These are phyloP conservation scores for Myriosclerotinia curreyana DNA, from an alignment of 2,329 filamentous ascomycete genomes.

Conservation along the genomic window DNA sequence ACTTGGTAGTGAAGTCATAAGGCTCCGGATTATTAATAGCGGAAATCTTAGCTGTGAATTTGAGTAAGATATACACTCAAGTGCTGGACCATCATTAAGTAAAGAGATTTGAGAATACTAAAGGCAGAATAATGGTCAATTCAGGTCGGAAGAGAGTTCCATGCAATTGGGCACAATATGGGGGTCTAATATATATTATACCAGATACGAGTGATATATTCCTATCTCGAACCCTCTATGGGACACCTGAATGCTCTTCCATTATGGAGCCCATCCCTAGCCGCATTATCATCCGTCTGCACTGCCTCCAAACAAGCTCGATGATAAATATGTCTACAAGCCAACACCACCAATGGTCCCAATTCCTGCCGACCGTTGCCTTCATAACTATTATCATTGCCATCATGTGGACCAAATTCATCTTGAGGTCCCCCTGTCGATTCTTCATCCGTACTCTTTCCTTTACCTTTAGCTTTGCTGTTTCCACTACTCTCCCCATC, in stretches of 20 bases:
- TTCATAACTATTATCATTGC: constrained; percentile 36
- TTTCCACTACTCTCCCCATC: constrained; percentile 27
- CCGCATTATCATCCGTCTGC: constrained; percentile 54
- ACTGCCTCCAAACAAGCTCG: constrained; percentile 65
- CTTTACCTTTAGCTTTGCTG: constrained; percentile 34
- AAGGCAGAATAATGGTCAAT: background rate
- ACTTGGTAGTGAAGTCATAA: background rate
- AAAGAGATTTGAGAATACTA: background rate
- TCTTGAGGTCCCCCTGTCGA: constrained; percentile 42
- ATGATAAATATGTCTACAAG: constrained; percentile 70
- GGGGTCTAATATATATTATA: background rate
- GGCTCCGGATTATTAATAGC: background rate
- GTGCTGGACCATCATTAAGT: no score
- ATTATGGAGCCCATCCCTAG: constrained; percentile 49
- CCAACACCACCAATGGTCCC: constrained; percentile 64
- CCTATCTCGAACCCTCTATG: constrained; percentile 45
- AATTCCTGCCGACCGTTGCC: constrained; percentile 50
- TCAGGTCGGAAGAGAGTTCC: background rate
- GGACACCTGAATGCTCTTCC: constrained; percentile 41
- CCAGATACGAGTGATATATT: constrained; percentile 23
- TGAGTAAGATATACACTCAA: no score
- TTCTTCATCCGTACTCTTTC: constrained; percentile 40
- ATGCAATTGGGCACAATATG: background rate
- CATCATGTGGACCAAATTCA: constrained; percentile 35
- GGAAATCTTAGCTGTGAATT: no score